These are phyloP conservation scores for Elsinoe arachidis DNA, from an alignment of 2,329 filamentous ascomycete species.

Conservation along the genomic window DNA sequence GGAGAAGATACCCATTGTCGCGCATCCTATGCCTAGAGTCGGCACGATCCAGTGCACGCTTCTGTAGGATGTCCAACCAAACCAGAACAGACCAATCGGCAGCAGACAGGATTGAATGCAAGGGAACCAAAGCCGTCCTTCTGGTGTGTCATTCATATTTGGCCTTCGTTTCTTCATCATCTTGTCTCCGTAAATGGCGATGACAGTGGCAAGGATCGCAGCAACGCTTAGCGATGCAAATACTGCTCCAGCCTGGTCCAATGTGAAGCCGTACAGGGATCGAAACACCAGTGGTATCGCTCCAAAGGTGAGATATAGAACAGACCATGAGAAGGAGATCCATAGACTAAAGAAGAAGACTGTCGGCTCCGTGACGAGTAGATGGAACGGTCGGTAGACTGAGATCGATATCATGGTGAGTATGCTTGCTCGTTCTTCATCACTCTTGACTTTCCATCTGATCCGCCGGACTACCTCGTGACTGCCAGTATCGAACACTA, in stretches of 20 bases:
- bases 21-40: slow-evolving; percentile 58
- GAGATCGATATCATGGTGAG: slow-evolving; percentile 63
- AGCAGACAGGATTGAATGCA: slow-evolving; percentile 68
- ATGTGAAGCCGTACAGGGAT: slow-evolving; percentile 57
- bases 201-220: slow-evolving; percentile 54
- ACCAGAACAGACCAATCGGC: slow-evolving; percentile 73
- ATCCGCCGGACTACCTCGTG: slow-evolving; percentile 44
- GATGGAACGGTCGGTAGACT: slow-evolving; percentile 66
- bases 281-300: slow-evolving; percentile 72
- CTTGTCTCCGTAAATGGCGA: slow-evolving; percentile 47
- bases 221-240: slow-evolving; percentile 67
- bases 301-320: slow-evolving; percentile 76
- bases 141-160: slow-evolving; percentile 47
- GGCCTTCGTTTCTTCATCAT: slow-evolving; percentile 19
- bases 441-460: slow-evolving; percentile 70
- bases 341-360: slow-evolving; percentile 84
- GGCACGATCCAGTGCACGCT: slow-evolving; percentile 65
- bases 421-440: slow-evolving; percentile 65
- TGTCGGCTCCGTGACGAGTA: slow-evolving; percentile 66
- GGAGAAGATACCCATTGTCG: slow-evolving; percentile 77
- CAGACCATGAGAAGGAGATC: slow-evolving; percentile 83
- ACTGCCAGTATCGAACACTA: slow-evolving; percentile 33
- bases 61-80: slow-evolving; percentile 60
- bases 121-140: slow-evolving; percentile 73
- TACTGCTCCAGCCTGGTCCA: slow-evolving; percentile 59